phyloP scores from a whole-genome alignment of 1,139 yeast genomes.

The Zygotorulaspora mrakii region DNA sequence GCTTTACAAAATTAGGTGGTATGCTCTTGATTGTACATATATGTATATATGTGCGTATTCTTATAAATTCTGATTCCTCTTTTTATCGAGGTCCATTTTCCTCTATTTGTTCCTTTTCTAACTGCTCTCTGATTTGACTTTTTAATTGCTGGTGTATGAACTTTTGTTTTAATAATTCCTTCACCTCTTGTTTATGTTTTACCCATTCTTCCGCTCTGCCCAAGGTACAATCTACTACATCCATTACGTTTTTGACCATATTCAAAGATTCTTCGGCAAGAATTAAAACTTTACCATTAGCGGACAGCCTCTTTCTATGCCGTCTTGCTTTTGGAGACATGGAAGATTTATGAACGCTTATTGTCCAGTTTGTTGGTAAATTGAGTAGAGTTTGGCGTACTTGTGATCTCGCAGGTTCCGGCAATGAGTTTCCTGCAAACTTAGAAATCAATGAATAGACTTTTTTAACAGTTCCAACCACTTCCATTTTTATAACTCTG shows the following conservation, averaged over 20 bases:
- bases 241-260: conserved; percentile 78
- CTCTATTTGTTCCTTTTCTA: conserved; percentile 17
- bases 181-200: conserved; percentile 43
- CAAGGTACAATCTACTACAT: conserved; percentile 78
- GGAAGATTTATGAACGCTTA: conserved; percentile 34
- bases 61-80: too few species aligned
- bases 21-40: too few species aligned
- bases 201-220: conserved; percentile 85
- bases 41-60: background rate
- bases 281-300: conserved; percentile 66
- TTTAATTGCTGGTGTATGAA: conserved; percentile 25
- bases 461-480: conserved; percentile 82
- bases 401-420: conserved; percentile 80
- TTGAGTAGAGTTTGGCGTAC: conserved; percentile 75
- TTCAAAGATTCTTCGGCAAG: conserved; percentile 87
- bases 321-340: conserved; percentile 11
- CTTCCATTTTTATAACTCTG: conserved; percentile 66
- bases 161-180: conserved; percentile 32
- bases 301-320: conserved; percentile 34
- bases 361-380: conserved; percentile 66
- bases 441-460: conserved; percentile 82
- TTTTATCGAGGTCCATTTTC: conserved; percentile 6
- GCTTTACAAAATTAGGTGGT: conserved; percentile 67
- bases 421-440: conserved; percentile 68
- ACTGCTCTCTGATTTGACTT: conserved; percentile 18